Evolutionary conservation across 495 filamentous ascomycete genomes (phyloP).

Genomic region (Halenospora varia): DNA sequence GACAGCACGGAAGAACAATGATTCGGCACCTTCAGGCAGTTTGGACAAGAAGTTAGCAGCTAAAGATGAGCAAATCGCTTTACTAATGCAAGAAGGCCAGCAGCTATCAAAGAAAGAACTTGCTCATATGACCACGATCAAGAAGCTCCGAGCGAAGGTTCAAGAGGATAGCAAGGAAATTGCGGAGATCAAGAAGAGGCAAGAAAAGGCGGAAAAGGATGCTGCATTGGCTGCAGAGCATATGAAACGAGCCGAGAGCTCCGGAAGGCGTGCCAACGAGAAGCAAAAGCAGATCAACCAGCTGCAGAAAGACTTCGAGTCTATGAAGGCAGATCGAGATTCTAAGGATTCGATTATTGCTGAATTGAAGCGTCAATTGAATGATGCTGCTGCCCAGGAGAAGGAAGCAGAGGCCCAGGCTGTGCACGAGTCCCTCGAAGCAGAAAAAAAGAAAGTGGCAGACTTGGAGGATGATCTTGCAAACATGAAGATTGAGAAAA

Average conservation of each 20-base stretch:
- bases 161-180: slow-evolving; percentile 61
- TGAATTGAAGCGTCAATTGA: slow-evolving; percentile 67
- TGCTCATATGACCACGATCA: slow-evolving; percentile 75
- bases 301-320: slow-evolving; percentile 67
- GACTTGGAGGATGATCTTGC: slow-evolving; percentile 74
- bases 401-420: slow-evolving; percentile 64
- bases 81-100: slow-evolving; percentile 89
- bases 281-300: slow-evolving; percentile 60
- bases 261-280: slow-evolving; percentile 63
- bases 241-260: slow-evolving; percentile 58
- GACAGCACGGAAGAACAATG: slow-evolving; percentile 59
- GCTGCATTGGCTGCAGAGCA: slow-evolving; percentile 52
- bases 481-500: slow-evolving; percentile 70
- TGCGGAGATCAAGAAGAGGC: slow-evolving; percentile 55
- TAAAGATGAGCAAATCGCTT: slow-evolving; percentile 84
- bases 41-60: slow-evolving; percentile 75
- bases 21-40: slow-evolving; percentile 57
- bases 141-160: slow-evolving; percentile 66
- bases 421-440: slow-evolving; percentile 64
- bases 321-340: slow-evolving; percentile 59
- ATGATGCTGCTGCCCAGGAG: slow-evolving; percentile 61
- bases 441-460: slow-evolving; percentile 58
- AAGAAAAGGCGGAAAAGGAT: slow-evolving; percentile 65
- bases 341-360: slow-evolving; percentile 60
- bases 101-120: slow-evolving; percentile 82